phyloP scores from a whole-genome alignment of 2,329 filamentous ascomycete genomes.

The Colletotrichum incanum region DNA sequence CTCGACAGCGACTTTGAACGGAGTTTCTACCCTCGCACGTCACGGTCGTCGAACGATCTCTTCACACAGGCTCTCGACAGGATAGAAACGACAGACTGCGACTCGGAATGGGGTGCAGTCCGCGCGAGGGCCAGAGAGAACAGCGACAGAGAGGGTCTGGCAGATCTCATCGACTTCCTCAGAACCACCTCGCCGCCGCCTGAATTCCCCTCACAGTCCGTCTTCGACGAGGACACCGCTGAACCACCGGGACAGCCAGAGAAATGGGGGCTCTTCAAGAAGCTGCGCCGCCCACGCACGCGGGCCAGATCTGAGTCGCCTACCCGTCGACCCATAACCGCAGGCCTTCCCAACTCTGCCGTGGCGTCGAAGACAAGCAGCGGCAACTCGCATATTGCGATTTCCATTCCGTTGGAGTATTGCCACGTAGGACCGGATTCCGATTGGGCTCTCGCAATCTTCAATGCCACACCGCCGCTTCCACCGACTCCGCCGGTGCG shows the following conservation, averaged over 20 bases:
- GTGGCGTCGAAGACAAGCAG: constrained; percentile 68
- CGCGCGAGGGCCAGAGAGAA: constrained; percentile 43
- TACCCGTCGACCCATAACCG: constrained; percentile 39
- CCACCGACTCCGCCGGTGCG: constrained; percentile 37
- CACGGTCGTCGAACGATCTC: constrained; percentile 42
- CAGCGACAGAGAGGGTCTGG: constrained; percentile 37
- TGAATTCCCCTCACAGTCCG: constrained; percentile 29
- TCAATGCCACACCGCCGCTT: constrained; percentile 47
- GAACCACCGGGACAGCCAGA: constrained; percentile 50
- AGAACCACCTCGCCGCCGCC: constrained; percentile 35
- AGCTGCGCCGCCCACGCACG: constrained; percentile 45
- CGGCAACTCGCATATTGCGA: constrained; percentile 72
- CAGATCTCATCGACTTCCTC: constrained; percentile 44
- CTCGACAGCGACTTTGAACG: constrained; percentile 36
- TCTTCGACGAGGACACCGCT: constrained; percentile 48
- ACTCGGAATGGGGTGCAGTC: constrained; percentile 37
- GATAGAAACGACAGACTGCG: constrained; percentile 19
- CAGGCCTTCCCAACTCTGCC: constrained; percentile 67
- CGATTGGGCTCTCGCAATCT: constrained; percentile 42
- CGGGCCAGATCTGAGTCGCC: constrained; percentile 47
- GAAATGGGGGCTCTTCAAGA: constrained; percentile 60
- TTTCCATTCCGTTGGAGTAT: constrained; percentile 71
- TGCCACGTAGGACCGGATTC: constrained; percentile 57
- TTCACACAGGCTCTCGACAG: constrained; percentile 32
- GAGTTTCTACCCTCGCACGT: constrained; percentile 31